Evolutionary conservation across 139 green algal species (phyloP), one percentile per base, ranked within the genome.

Genomic region (Auxenochlorella protothecoides): DNA sequence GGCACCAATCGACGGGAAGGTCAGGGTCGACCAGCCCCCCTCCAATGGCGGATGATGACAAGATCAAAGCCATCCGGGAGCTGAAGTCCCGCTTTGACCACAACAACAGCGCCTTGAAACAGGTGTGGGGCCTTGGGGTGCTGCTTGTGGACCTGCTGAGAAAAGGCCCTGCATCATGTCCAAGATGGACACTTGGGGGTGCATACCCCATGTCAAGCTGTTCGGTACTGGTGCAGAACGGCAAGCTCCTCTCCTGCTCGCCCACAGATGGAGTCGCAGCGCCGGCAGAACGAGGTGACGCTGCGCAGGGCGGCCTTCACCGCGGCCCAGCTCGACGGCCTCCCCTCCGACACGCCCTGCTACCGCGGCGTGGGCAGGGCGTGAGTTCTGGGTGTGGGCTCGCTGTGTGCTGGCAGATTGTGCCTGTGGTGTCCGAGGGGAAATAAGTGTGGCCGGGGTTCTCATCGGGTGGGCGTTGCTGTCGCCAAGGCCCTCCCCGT

Each of bases 261-360:
- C n/a, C 5, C 77, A 65, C 71, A 84, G 79, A 14, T 78, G 5
- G 79, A 84, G 55, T 62, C 56, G 54, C 71, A 78, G 57, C 57
- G 59, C 57, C 74, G 74, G 3, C 27, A 55, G 5, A 54, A 66
- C 16, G 74, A 78, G 59, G 27, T 63, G 7, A 53, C 72, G 16
- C 59, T 78, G 15, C 74, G 79, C 8, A 71, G 79, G 10, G 79
- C 79, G 54, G 79, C 79, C 6, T 75, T 80, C 66, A 84, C 79
- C 2, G 74, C 74, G 8, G 63, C 79, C 3, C 74, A 84, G 68
- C 67, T 84, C 63, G 74, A 84, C 12, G 68, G 72, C n/a, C 12
- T 80, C 44, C 71, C 71, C 5, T 71, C 76, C 8, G 56, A 60
- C 54, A 63, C 64, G 6, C 6, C 11, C 16, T 76, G 68, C 2